Percentiles rank a stretch among this genome's conserved stretches.
Evolutionary conservation across 192 early-diverging fungal species (phyloP).

Genomic region (Cetraspora pellucida): DNA sequence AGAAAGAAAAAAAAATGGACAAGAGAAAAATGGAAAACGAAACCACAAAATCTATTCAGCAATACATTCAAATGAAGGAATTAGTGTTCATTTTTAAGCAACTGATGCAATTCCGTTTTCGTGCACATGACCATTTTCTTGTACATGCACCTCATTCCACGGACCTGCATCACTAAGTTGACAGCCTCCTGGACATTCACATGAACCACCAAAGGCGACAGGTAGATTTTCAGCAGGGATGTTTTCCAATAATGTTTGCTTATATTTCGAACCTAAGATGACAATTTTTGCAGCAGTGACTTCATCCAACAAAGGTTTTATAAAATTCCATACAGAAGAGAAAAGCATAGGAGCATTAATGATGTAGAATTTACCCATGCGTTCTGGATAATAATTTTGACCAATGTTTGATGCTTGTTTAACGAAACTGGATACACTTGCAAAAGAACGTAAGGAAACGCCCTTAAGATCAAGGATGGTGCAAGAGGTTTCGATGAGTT

Average conservation of each 20-base stretch:
- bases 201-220: constrained; percentile 47
- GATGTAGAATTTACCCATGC: constrained; percentile 81
- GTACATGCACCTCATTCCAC: constrained; percentile 44
- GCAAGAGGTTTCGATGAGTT: constrained; percentile 66
- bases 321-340: constrained; percentile 55
- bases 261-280: constrained; percentile 51
- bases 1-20: no score
- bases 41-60: no score
- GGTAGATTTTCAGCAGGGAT: constrained; percentile 52
- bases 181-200: constrained; percentile 51
- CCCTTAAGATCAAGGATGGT: constrained; percentile 79
- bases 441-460: constrained; percentile 66
- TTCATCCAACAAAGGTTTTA: constrained; percentile 58
- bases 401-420: constrained; percentile 70
- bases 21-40: no score
- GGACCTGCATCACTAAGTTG: constrained; percentile 51
- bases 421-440: constrained; percentile 62
- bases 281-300: constrained; percentile 59
- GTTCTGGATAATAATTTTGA: constrained; percentile 83
- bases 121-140: no score
- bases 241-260: constrained; percentile 45
- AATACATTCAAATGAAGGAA: no score
- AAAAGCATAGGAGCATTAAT: constrained; percentile 83
- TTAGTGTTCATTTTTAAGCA: no score
- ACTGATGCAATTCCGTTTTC: no score